phyloP scores from a whole-genome alignment of 2,329 filamentous ascomycete genomes.

The Aureobasidium pullulans region DNA sequence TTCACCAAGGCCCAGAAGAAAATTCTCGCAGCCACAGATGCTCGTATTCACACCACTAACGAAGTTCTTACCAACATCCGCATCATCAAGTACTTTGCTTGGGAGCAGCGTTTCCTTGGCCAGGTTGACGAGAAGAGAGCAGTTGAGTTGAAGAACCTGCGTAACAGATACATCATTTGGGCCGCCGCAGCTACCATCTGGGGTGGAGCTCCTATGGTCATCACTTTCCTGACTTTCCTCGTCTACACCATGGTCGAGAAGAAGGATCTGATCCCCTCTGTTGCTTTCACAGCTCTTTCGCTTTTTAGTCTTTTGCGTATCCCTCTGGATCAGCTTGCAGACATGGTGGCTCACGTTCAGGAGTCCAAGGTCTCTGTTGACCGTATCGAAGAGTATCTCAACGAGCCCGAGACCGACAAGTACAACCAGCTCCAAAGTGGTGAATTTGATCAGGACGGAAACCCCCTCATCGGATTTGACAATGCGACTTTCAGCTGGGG shows the following conservation, averaged over 20 bases:
- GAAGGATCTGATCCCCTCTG: slow-evolving; percentile 81
- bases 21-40: slow-evolving; percentile 89
- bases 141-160: slow-evolving; percentile 68
- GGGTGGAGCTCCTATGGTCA: slow-evolving; percentile 91
- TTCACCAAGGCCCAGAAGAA: slow-evolving; percentile 83
- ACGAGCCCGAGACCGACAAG: slow-evolving; percentile 92
- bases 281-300: slow-evolving; percentile 93
- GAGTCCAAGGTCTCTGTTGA: slow-evolving; percentile 96
- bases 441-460: slow-evolving; percentile 60
- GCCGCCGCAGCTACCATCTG: slow-evolving; percentile 85
- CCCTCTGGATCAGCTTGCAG: slow-evolving; percentile 88
- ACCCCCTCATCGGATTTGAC: slow-evolving; percentile 74
- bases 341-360: slow-evolving; percentile 98
- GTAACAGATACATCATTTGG: slow-evolving; percentile 84
- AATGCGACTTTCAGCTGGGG: slow-evolving; percentile 88
- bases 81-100: slow-evolving; percentile 99
- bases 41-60: slow-evolving; percentile 92
- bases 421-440: slow-evolving; percentile 73
- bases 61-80: slow-evolving; percentile 95
- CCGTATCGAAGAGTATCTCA: slow-evolving; percentile 88
- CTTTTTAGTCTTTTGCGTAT: slow-evolving; percentile 91
- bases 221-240: slow-evolving; percentile 93
- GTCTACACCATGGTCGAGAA: slow-evolving; percentile 85
- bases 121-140: slow-evolving; percentile 84
- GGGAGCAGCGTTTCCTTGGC: slow-evolving; percentile 84